Evolutionary conservation across 352 stramenopile genomes (phyloP), one percentile per base, ranked within the genome.

Genomic region (Phytophthora pisi): DNA sequence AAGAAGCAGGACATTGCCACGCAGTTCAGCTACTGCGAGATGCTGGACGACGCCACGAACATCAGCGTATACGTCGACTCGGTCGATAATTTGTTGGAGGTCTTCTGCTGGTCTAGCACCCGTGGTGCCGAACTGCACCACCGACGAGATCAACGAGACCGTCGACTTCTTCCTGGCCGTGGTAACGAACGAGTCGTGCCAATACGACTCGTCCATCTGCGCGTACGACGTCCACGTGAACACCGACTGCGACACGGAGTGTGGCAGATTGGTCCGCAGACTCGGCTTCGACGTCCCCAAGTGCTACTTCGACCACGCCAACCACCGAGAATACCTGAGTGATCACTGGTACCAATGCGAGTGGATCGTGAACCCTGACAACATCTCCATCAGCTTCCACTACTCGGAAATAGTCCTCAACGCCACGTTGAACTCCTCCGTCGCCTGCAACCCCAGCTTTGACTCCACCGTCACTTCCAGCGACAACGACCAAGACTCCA

Each of bases 21-120:
- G 8, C 57, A 70, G 42, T 61, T 70, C 42, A 57, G 47, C 10
- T 30, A 30, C 52, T 58, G 52, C 42, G 52, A 61, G 6, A 7
- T 42, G 23, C 16, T 61, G 40, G 15, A 51, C 38, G 16, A 61
- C 38, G 18, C 24, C 9, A 9, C 10, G 0, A 51, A 52, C 23
- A 42, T 52, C 20, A 61, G 42, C 42, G 40, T 61, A 38, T 51
- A 24, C 36, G 31, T 59, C 10, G 13, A 36, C 0, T 15, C 11
- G 16, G 52, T 18, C 36, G 13, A 51, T 40, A 20, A 42, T 24
- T 8, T 61, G 10, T 16, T 51, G n/a, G 23, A n/a, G 10, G 6
- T 54, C 47, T 13, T 36, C 47, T n/a, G 23, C 24, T 4, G 15
- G 23, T 9, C 6, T 40, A 18, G 42, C 11, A 13, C 36, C 52